Base-by-base conservation (phyloP, 176 grass and related monocot species). In the Saccharum spontaneum region DNA sequence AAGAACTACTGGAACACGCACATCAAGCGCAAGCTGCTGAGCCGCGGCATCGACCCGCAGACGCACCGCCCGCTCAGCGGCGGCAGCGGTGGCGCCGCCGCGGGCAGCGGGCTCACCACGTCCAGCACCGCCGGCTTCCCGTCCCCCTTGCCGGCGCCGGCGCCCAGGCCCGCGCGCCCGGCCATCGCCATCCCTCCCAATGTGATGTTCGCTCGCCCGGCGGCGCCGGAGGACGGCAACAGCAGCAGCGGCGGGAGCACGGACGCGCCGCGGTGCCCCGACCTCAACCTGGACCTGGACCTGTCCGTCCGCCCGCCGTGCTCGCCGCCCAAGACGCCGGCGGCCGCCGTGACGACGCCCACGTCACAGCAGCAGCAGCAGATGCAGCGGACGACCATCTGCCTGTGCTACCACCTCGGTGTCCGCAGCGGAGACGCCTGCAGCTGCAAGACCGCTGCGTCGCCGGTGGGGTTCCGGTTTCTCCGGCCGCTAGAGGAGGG, bases 1-100 rank as follows among this genome's bases (percentile, higher is more conserved):
- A 97, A 97, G 84, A 97, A 97, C 84, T 93, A 97, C 89, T 97
- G 92, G 92, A 97, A 97, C 85, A 97, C 94, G 75, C 94, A 97
- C 85, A 94, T 97, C 85, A 97, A 92, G 83, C 87, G 94, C 84
- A 94, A 97, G 84, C 91, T 97, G 15, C 78, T 97, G 13, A 88
- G 81, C 86, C 92, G 92, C 1, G 92, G 94, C 83, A 86, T 94
- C 83, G 92, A 97, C 88, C 92, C 94, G 44, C 92, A 97, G 84
- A 97, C 89, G 46, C 94, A 97, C 89, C 87, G 90, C 17, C 77
- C 90, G 38, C 17, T 92, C 66, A 90, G 84, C 81, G 45, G 62
- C 54, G 69, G 50, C 48, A 18, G 30, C 28, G 28, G 28, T n/a
- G n/a, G 20, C 73, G 62, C 3, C 9, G 44, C 39, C 33, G 69